phyloP scores from a whole-genome alignment of 495 filamentous ascomycete species.

The Poronia punctata region DNA sequence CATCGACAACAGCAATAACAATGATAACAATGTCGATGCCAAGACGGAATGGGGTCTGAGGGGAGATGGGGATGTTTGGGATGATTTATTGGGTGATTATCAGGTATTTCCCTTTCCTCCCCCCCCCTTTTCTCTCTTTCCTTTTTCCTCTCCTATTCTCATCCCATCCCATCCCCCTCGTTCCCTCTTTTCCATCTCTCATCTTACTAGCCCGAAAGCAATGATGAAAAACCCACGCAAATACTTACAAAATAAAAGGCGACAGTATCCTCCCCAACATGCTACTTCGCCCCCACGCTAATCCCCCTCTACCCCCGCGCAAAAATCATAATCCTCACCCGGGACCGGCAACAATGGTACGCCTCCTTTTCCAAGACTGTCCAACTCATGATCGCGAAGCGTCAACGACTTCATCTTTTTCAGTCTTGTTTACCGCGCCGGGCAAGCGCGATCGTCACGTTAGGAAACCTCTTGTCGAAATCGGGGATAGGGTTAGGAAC shows the following conservation, averaged over 20 bases:
- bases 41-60: no score
- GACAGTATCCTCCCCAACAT: conserved; percentile 55
- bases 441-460: conserved; percentile 24
- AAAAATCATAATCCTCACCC: conserved; percentile 55
- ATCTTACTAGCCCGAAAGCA: no score
- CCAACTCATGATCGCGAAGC: conserved; percentile 6
- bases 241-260: no score
- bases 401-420: conserved; percentile 9
- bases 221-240: no score
- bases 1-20: conserved; percentile 52
- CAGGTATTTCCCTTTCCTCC: conserved; percentile 23
- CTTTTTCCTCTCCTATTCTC: no score
- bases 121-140: conserved; percentile 1
- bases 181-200: no score
- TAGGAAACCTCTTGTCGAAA: conserved; percentile 34
- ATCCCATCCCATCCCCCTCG: no score
- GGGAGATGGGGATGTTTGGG: no score
- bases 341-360: conserved; percentile 39
- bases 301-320: conserved; percentile 59
- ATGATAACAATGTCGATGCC: no score
- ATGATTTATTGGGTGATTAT: conserved; percentile 55
- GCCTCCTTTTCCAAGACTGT: conserved; percentile 12
- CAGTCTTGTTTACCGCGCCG: conserved; percentile 44
- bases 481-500: conserved; percentile 17
- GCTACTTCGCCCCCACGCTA: conserved; percentile 54